Evolutionary conservation across 768 basidiomycete genomes (phyloP).

Genomic region (Boletales sp.): DNA sequence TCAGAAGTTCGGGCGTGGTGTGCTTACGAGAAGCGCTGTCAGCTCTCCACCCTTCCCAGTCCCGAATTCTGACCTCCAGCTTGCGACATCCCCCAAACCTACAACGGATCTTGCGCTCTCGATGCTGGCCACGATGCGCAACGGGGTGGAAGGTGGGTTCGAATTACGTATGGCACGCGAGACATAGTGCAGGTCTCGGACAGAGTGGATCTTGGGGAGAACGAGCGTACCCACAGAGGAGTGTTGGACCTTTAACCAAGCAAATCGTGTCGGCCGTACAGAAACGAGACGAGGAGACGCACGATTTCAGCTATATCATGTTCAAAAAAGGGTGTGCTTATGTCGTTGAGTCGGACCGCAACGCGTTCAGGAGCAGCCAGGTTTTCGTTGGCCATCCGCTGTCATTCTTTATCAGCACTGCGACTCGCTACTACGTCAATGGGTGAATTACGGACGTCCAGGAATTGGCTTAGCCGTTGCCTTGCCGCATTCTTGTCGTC

Average conservation of each 20-base stretch:
- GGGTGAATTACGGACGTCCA: constrained; percentile 40
- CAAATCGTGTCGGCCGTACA: neutral
- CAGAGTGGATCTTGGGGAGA: constrained; percentile 79
- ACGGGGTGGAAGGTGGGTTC: constrained; percentile 30
- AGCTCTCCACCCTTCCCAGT: constrained; percentile 48
- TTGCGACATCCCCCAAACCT: constrained; percentile 66
- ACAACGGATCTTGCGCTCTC: constrained; percentile 77
- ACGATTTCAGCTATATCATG: constrained; percentile 64
- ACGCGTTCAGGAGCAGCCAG: constrained; percentile 49
- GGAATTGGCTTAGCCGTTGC: constrained; percentile 49
- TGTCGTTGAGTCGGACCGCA: constrained; percentile 69
- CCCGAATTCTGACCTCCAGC: constrained; percentile 54
- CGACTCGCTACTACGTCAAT: neutral
- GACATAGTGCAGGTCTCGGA: constrained; percentile 60
- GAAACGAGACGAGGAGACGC: constrained; percentile 13
- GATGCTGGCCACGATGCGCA: constrained; percentile 74
- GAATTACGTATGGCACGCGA: constrained; percentile 35
- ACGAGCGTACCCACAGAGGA: constrained; percentile 61
- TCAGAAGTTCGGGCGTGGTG: neutral
- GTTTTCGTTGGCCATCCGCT: constrained; percentile 26
- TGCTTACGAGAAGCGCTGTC: constrained; percentile 54
- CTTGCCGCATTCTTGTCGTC: constrained; percentile 61
- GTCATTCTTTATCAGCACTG: constrained; percentile 16
- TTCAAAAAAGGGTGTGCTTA: constrained; percentile 60
- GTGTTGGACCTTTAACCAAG: constrained; percentile 37